Percentiles rank a stretch among this genome's conserved stretches.
These are phyloP conservation scores for Ceratocystis eucalypticola DNA, from an alignment of 2,329 filamentous ascomycete genomes.

Conservation along the genomic window DNA sequence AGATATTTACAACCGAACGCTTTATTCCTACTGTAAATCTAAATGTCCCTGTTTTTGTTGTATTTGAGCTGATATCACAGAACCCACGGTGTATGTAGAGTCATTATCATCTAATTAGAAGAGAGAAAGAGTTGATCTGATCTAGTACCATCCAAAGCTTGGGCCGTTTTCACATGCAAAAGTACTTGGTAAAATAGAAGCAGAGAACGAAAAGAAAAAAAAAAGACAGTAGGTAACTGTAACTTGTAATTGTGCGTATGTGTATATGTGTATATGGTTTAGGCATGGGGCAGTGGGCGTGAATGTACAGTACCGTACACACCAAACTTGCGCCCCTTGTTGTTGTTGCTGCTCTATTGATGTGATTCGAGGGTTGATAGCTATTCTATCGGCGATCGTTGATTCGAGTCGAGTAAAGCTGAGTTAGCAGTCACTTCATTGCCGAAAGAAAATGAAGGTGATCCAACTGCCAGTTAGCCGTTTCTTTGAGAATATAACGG, in stretches of 20 bases:
- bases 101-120: too few relatives aligned
- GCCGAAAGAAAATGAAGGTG: neutral
- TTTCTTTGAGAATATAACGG: neutral
- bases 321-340: neutral
- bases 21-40: neutral
- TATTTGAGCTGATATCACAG: too few relatives aligned
- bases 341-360: neutral
- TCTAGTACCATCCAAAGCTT: neutral
- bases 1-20: neutral
- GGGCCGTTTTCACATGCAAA: neutral
- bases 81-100: too few relatives aligned
- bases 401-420: neutral
- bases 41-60: neutral
- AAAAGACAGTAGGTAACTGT: neutral
- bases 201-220: neutral
- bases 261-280: too few relatives aligned
- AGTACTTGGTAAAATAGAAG: neutral
- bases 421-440: neutral
- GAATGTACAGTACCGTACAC: neutral
- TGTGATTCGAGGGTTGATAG: neutral
- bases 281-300: too few relatives aligned
- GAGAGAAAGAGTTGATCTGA: too few relatives aligned
- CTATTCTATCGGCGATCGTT: neutral
- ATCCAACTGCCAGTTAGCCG: neutral
- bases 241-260: too few relatives aligned